A percentile compares a stretch with the other conserved stretches of the same genome.
These are phyloP conservation scores for Serendipita indica DNA, from an alignment of 768 basidiomycete genomes.

Conservation along the genomic window DNA sequence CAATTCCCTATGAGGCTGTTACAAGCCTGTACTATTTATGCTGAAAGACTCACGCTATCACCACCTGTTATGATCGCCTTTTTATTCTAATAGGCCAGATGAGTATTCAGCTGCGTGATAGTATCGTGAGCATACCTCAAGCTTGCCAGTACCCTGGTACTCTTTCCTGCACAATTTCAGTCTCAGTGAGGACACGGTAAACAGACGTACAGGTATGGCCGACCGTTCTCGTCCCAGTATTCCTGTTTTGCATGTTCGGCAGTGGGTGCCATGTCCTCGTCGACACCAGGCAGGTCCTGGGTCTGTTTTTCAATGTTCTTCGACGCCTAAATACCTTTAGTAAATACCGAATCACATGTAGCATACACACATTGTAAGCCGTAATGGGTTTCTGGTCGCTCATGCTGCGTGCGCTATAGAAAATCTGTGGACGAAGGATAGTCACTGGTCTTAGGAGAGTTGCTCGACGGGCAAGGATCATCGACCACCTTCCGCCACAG, in stretches of 20 bases:
- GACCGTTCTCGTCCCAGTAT: slow-evolving; percentile 35
- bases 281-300: slow-evolving; percentile 36
- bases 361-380: not conserved
- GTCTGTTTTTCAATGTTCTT: slow-evolving; percentile 26
- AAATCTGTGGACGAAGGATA: not conserved
- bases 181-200: not conserved
- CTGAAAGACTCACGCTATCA: not conserved
- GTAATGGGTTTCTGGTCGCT: slow-evolving; percentile 4
- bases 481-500: too few species aligned
- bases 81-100: too few species aligned
- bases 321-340: not conserved
- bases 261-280: slow-evolving; percentile 33
- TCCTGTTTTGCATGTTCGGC: slow-evolving; percentile 18
- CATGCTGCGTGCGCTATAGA: not conserved
- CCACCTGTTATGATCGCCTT: not conserved
- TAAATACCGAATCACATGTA: not conserved
- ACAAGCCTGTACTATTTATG: slow-evolving; percentile 19
- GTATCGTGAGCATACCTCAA: slow-evolving; percentile 16
- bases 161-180: slow-evolving; percentile 20
- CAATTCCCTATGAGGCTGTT: slow-evolving; percentile 15
- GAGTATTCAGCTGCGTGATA: too few species aligned
- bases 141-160: slow-evolving; percentile 38
- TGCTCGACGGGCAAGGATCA: not conserved
- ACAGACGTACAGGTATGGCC: slow-evolving; percentile 26
- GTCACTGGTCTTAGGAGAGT: not conserved